Percentiles rank a stretch among this genome's conserved stretches.
Evolutionary conservation across 2,329 filamentous ascomycete species (phyloP).

Genomic region (Curvularia hawaiiensis): DNA sequence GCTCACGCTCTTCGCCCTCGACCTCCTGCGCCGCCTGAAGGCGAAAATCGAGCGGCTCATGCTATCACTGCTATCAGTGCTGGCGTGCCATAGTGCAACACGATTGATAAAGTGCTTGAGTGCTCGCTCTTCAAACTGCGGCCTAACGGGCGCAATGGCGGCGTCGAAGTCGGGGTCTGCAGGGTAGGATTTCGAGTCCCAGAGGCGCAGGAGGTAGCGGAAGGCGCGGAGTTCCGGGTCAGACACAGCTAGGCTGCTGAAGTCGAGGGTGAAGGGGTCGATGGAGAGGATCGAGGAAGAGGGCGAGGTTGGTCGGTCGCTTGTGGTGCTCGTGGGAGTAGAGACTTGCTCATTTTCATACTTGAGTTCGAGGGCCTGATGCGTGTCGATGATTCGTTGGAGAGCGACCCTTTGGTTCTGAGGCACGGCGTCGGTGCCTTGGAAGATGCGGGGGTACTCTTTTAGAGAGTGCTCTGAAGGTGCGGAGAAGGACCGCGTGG

Average conservation of each 20-base stretch:
- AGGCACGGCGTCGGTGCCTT: constrained; percentile 25
- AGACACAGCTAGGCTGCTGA: constrained; percentile 17
- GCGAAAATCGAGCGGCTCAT: constrained; percentile 9
- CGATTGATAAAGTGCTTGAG: constrained; percentile 31
- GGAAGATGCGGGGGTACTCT: constrained; percentile 11
- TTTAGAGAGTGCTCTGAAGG: not conserved
- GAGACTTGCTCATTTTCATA: constrained; percentile 4
- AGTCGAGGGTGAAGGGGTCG: constrained; percentile 23
- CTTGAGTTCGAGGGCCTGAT: constrained; percentile 23
- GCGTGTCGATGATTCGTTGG: constrained; percentile 21
- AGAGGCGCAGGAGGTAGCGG: constrained; percentile 26
- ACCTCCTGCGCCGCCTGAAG: constrained; percentile 9
- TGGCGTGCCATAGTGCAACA: constrained; percentile 28
- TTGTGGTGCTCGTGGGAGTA: constrained; percentile 11
- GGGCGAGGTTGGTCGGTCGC: constrained; percentile 8
- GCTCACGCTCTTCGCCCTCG: constrained; percentile 8
- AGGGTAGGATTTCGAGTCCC: constrained; percentile 20
- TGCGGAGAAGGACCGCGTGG: constrained; percentile 2
- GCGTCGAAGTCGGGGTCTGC: constrained; percentile 25
- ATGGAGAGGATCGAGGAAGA: constrained; percentile 13
- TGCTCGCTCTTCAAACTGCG: constrained; percentile 25
- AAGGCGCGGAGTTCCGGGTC: constrained; percentile 32
- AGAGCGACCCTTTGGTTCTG: constrained; percentile 23
- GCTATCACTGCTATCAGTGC: constrained; percentile 14
- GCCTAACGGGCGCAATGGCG: constrained; percentile 12